phyloP scores from a whole-genome alignment of 371 early-diverging fungal species.

The Haplosporangium sp. region DNA sequence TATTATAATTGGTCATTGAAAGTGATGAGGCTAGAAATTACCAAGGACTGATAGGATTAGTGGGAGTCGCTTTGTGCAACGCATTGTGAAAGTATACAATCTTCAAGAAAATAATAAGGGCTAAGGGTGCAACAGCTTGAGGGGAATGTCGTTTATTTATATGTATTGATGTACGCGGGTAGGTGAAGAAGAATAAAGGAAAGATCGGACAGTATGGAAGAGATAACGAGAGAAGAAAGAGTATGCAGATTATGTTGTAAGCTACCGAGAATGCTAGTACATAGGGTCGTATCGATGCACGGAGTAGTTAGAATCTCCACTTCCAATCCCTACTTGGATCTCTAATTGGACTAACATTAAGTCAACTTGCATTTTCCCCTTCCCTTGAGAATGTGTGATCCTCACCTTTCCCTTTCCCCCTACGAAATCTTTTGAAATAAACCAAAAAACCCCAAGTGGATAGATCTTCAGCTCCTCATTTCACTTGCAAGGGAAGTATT shows the following conservation, averaged over 20 bases:
- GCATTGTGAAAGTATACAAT: slow-evolving; percentile 25
- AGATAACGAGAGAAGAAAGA: not conserved
- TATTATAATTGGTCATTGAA: not conserved
- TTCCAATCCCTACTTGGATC: slow-evolving; percentile 51
- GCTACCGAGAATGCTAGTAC: not conserved
- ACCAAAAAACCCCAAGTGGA: not conserved
- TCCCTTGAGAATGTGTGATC: slow-evolving; percentile 18
- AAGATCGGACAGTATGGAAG: not conserved
- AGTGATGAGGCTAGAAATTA: slow-evolving; percentile 6
- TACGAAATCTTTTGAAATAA: not conserved
- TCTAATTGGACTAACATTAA: slow-evolving; percentile 31
- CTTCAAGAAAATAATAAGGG: not conserved
- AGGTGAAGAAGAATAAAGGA: slow-evolving; percentile 1
- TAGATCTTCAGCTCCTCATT: not conserved
- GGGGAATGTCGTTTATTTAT: not conserved
- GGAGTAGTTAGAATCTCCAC: slow-evolving; percentile 39
- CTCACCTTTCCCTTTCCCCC: not conserved
- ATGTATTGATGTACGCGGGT: not conserved
- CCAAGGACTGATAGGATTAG: slow-evolving; percentile 51
- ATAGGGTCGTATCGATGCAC: slow-evolving; percentile 4
- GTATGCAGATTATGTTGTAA: not conserved
- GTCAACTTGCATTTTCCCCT: not conserved
- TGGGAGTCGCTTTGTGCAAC: slow-evolving; percentile 53
- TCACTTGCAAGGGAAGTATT: too few relatives aligned
- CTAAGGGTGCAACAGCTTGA: not conserved